phyloP scores from a whole-genome alignment of 2,329 filamentous ascomycete genomes.

The Decorospora gaudefroyi region DNA sequence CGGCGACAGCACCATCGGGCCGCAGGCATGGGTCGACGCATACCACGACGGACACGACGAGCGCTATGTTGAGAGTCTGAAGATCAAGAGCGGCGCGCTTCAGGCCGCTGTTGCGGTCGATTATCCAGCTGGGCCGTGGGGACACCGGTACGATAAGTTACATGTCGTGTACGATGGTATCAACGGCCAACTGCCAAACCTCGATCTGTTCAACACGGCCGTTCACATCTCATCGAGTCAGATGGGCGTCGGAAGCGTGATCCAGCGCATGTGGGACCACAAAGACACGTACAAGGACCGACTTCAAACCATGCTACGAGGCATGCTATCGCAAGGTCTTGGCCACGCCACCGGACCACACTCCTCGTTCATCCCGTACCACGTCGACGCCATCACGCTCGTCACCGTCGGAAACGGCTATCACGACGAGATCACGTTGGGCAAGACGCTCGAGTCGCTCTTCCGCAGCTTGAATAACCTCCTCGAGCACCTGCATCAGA shows the following conservation, averaged over 20 bases:
- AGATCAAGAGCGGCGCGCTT: conserved; percentile 88
- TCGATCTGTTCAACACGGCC: conserved; percentile 94
- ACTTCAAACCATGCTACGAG: conserved; percentile 83
- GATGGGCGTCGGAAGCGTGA: conserved; percentile 81
- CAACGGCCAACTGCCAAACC: conserved; percentile 92
- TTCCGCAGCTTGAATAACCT: conserved; percentile 95
- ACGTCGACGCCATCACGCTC: conserved; percentile 92
- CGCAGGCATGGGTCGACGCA: conserved; percentile 96
- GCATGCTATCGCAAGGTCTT: conserved; percentile 89
- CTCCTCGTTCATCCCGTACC: conserved; percentile 95
- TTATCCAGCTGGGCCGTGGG: conserved; percentile 71
- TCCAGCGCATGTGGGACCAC: conserved; percentile 85
- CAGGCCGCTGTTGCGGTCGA: conserved; percentile 94
- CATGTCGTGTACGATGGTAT: conserved; percentile 94
- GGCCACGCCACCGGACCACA: conserved; percentile 90
- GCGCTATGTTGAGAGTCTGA: conserved; percentile 70
- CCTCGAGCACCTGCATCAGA: conserved; percentile 95
- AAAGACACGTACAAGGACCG: conserved; percentile 78
- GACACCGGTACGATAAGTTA: conserved; percentile 80
- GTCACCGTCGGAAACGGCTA: conserved; percentile 88
- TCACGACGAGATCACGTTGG: conserved; percentile 97
- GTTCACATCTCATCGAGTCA: conserved; percentile 85
- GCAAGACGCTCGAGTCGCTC: conserved; percentile 83
- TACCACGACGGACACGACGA: conserved; percentile 89
- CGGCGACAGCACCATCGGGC: conserved; percentile 84